Base-by-base conservation (phyloP, 257 asterid species). In the Capsicum baccatum region DNA sequence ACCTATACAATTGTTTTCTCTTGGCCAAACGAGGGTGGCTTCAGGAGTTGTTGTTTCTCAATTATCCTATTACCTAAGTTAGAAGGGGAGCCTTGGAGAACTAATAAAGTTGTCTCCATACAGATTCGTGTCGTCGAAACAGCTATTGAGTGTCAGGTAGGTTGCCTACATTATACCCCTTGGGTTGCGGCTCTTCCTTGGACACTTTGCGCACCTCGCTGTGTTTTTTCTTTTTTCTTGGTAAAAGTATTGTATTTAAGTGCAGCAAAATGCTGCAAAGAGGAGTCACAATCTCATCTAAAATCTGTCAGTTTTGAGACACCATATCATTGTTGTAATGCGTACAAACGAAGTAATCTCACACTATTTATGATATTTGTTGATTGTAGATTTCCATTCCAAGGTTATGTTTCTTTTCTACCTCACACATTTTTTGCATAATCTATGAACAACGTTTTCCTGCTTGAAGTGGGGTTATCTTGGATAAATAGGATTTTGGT, bases 211-310 rank as follows among this genome's bases (percentile, higher is more conserved):
- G 14, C 26, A 68, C 8, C 26, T 37, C 6, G 1, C 50, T 19
- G 19, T 15, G 19, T 42, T 69, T 39, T 39, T 69, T 69, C 14
- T 4, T 16, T 39, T 37, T 39, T 35, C 15, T 44, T 37, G 52
- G 52, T 68, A 37, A 68, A 39, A 54, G 52, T 37, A 68, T 68
- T 39, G 54, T 68, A 68, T 16, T 68, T 0, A 68, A 68, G 26
- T 68, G 44, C 78, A 15, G 78, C 26, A 8, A 69, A 39, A 69
- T 39, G 78, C 78, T 69, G 78, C 78, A 68, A 68, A 8, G 21
- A 68, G 62, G 63, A 12, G 81, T 76, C 63, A 37, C 13, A 15
- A 52, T 37, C 76, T 67, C 52, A 76, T 52, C 13, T 21, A 54
- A 63, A 52, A 21, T 76, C 81, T 74, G 13, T 50, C 26, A 26